Evolutionary conservation across 352 stramenopile species (phyloP), one percentile per base, ranked within the genome.

Genomic region (Thalassiosira exigua): DNA sequence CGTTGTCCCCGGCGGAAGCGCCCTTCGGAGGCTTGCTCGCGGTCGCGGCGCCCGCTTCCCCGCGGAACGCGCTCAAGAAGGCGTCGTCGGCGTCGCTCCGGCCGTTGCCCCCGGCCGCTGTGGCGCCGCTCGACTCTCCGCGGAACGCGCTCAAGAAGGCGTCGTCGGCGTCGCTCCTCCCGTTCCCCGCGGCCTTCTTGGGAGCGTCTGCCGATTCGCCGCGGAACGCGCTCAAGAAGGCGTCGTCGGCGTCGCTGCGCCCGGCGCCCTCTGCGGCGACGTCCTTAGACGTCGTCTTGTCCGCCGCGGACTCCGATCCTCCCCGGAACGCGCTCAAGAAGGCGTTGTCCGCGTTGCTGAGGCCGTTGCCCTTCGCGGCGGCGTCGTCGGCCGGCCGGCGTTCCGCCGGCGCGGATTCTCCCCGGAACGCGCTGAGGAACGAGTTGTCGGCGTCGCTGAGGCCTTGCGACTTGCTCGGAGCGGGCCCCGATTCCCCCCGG

Each of bases 321-420:
- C 58, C 58, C 17, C 19, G 58, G 7, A 68, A 39, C 24, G 36
- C 58, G 22, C 19, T 0, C 36, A 68, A 22, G 21, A 79, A 79
- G 27, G 41, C 69, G 66, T 58, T 67, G 24, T 79, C 50, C 17
- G 57, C 69, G 59, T 82, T 22, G 24, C 14, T 48, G n/a, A 29
- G 58, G n/a, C 17, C n/a, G 1, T 21, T 24, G 36, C 36, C 36
- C 36, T 44, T 44, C 7, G 26, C 62, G 21, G 7, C 3, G 11
- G 3, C 44, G 59, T 60, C 27, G 0, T 12, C 21, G 4, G 61
- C 26, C 56, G 24, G 12, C 3, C 53, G 9, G 12, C 4, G 3
- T 12, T 66, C 30, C 9, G 12, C 57, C 54, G n/a, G n/a, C 56
- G 14, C 36, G 0, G 58, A 52, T 50, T 12, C 54, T 39, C 64